Evolutionary conservation across 192 early-diverging fungal genomes (phyloP).

Genomic region (Chytriomyces sp.): DNA sequence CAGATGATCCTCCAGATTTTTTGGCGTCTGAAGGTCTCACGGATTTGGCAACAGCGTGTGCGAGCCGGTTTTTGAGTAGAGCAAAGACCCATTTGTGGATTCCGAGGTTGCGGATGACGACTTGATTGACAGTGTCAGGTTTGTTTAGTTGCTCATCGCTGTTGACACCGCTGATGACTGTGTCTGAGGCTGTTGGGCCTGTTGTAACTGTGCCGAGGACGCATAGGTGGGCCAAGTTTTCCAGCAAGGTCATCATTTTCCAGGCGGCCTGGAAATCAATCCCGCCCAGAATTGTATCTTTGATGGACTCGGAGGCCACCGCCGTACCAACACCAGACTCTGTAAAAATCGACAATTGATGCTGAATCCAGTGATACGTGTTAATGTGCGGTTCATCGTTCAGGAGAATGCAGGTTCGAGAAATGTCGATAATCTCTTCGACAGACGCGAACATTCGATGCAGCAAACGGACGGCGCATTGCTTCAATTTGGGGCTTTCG

Average conservation of each 20-base stretch:
- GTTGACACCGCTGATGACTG: background rate
- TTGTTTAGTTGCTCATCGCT: background rate
- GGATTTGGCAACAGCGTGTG: conserved; percentile 14
- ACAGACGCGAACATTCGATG: conserved; percentile 40
- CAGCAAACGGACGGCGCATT: conserved; percentile 29
- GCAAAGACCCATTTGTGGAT: conserved; percentile 31
- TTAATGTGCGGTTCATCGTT: conserved; percentile 24
- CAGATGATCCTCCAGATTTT: background rate
- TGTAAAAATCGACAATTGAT: conserved; percentile 12
- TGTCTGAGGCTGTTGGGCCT: background rate
- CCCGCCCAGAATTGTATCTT: conserved; percentile 27
- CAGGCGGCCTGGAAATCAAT: conserved; percentile 4
- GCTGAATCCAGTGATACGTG: conserved; percentile 38
- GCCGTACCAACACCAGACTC: conserved; percentile 29
- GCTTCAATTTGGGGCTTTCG: conserved; percentile 33
- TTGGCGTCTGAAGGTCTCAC: no score
- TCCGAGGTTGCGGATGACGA: conserved; percentile 25
- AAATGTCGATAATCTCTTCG: conserved; percentile 32
- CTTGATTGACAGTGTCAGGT: conserved; percentile 32
- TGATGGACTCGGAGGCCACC: background rate
- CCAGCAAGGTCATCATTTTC: conserved; percentile 14
- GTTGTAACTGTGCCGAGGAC: conserved; percentile 20
- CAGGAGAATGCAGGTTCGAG: conserved; percentile 23
- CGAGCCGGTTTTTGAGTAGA: conserved; percentile 24
- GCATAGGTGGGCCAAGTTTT: conserved; percentile 32